Evolutionary conservation across 345 rosid genomes (phyloP).

Genomic region (Gossypium sturtianum): DNA sequence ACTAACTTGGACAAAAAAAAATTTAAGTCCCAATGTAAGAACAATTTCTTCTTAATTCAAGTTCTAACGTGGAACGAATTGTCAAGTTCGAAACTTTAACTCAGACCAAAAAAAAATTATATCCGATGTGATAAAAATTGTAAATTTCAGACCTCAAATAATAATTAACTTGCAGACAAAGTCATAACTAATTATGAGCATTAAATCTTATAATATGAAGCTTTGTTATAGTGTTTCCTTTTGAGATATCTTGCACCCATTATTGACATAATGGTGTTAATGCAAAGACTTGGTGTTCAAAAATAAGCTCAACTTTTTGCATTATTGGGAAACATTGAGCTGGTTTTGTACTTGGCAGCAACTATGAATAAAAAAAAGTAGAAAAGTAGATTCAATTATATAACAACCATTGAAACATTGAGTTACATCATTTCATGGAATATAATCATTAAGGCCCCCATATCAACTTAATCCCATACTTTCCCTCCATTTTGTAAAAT

Average conservation of each 20-base stretch:
- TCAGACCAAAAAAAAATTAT: accelerated
- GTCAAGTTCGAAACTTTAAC: no score
- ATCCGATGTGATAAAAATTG: no score
- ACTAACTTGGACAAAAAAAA: accelerated
- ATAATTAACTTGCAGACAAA: no score
- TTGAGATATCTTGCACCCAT: conserved; percentile 17
- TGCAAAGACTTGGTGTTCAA: conserved; percentile 24
- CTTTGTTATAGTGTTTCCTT: neutral
- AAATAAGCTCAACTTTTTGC: conserved; percentile 17
- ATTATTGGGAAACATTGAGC: conserved; percentile 36
- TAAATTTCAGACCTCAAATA: no score
- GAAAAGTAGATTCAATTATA: conserved; percentile 23
- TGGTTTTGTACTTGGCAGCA: conserved; percentile 28
- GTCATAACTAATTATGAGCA: no score
- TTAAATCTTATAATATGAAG: neutral
- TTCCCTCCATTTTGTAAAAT: conserved; percentile 30
- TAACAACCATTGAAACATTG: neutral
- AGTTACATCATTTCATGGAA: conserved; percentile 11
- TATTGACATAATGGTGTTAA: conserved; percentile 24
- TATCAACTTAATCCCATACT: neutral
- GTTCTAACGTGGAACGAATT: no score
- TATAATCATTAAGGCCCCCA: conserved; percentile 24
- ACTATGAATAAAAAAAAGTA: conserved; percentile 1
- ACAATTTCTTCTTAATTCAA: no score
- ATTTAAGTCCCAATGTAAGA: no score